phyloP scores from a whole-genome alignment of 2,329 filamentous ascomycete genomes.

The Cladosporium phlei region DNA sequence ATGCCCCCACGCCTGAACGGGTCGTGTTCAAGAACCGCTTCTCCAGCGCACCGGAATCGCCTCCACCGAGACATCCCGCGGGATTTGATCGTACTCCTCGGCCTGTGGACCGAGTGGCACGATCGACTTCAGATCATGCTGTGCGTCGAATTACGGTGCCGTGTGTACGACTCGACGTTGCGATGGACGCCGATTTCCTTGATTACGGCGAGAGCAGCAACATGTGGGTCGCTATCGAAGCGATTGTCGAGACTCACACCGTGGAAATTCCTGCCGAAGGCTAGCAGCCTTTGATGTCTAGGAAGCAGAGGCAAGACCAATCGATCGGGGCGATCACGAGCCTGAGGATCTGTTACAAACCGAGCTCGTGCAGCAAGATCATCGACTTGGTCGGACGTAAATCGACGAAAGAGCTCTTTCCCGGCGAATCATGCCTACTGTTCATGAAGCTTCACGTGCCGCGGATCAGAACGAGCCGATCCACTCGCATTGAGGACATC shows the following conservation, averaged over 20 bases:
- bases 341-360: slow-evolving; percentile 29
- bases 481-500: slow-evolving; percentile 4
- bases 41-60: slow-evolving; percentile 2
- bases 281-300: slow-evolving; percentile 8
- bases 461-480: slow-evolving; percentile 13
- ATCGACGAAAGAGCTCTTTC: slow-evolving; percentile 22
- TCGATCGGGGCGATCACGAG: slow-evolving; percentile 23
- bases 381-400: slow-evolving; percentile 29
- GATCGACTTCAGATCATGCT: background rate
- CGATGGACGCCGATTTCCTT: slow-evolving; percentile 20
- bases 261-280: slow-evolving; percentile 4
- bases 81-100: background rate
- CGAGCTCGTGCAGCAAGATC: slow-evolving; percentile 22
- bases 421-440: slow-evolving; percentile 23
- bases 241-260: slow-evolving; percentile 21
- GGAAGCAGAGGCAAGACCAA: background rate
- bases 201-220: slow-evolving; percentile 23
- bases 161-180: slow-evolving; percentile 25
- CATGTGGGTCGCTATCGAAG: slow-evolving; percentile 30
- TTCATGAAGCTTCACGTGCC: slow-evolving; percentile 29
- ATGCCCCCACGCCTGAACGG: background rate
- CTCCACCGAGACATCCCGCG: slow-evolving; percentile 4
- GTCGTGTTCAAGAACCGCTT: slow-evolving; percentile 1
- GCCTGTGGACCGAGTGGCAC: background rate
- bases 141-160: slow-evolving; percentile 15